phyloP scores from a whole-genome alignment of 1,284 basidiomycete genomes.

The Cryptococcus deneoformans region DNA sequence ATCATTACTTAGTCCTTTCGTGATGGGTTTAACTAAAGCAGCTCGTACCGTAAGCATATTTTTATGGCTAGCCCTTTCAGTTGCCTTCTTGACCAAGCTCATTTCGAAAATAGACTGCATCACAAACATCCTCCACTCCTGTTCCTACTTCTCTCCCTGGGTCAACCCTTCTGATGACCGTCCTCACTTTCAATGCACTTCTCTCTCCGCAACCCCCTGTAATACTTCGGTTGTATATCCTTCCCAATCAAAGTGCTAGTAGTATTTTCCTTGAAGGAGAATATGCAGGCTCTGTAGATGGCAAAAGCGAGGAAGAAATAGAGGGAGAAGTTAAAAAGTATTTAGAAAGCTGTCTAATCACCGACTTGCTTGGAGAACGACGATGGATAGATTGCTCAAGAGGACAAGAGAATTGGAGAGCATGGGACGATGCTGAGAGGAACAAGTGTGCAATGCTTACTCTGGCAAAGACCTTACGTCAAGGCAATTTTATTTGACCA shows the following conservation, averaged over 20 bases:
- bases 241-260: slow-evolving; percentile 25
- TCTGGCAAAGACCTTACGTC: slow-evolving; percentile 10
- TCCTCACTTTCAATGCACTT: slow-evolving; percentile 29
- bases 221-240: slow-evolving; percentile 28
- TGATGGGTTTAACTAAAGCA: slow-evolving; percentile 40
- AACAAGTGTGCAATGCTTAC: slow-evolving; percentile 11
- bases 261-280: slow-evolving; percentile 42
- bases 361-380: slow-evolving; percentile 19
- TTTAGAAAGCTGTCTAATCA: slow-evolving; percentile 33
- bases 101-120: slow-evolving; percentile 18
- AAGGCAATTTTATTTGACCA: slow-evolving; percentile 17
- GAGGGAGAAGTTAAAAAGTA: slow-evolving; percentile 23
- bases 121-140: slow-evolving; percentile 29
- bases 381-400: slow-evolving; percentile 9
- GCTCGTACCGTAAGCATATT: slow-evolving; percentile 30
- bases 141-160: slow-evolving; percentile 35
- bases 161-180: slow-evolving; percentile 26
- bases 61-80: not conserved
- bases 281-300: slow-evolving; percentile 10
- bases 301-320: not conserved
- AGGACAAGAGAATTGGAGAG: slow-evolving; percentile 9
- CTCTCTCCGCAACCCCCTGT: slow-evolving; percentile 17
- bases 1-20: slow-evolving; percentile 39
- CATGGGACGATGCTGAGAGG: slow-evolving; percentile 25
- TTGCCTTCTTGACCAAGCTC: not conserved